Conservation (phyloP, 1,284 basidiomycete genomes). For the Meira miltonrushii region DNA sequence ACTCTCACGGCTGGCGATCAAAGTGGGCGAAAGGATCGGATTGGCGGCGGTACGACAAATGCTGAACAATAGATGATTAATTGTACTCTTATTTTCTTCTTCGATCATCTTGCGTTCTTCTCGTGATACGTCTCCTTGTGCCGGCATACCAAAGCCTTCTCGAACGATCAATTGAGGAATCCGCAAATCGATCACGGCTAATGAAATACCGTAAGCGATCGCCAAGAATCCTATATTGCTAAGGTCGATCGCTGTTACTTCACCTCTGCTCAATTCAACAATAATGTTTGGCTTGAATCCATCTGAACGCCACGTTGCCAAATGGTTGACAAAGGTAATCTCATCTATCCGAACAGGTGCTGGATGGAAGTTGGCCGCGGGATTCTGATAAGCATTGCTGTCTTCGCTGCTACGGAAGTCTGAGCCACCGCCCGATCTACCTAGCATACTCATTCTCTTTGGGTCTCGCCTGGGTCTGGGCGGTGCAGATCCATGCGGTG, state of each 20-base stretch:
- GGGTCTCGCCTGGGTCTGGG: slow-evolving; percentile 31
- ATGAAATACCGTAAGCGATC: slow-evolving; percentile 32
- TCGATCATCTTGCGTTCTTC: slow-evolving; percentile 25
- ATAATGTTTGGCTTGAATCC: slow-evolving; percentile 47
- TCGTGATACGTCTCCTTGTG: not conserved
- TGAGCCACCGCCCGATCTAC: not conserved
- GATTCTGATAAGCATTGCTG: not conserved
- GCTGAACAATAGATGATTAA: slow-evolving; percentile 30
- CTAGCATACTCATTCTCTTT: slow-evolving; percentile 10
- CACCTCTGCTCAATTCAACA: slow-evolving; percentile 35
- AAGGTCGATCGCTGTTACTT: slow-evolving; percentile 26
- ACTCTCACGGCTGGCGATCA: slow-evolving; percentile 34
- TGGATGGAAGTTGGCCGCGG: not conserved
- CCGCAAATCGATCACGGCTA: slow-evolving; percentile 42
- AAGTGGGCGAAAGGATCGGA: slow-evolving; percentile 32
- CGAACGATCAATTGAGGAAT: slow-evolving; percentile 37
- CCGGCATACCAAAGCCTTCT: slow-evolving; percentile 34
- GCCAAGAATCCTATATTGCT: slow-evolving; percentile 45
- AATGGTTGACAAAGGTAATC: not conserved
- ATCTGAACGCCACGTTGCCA: slow-evolving; percentile 19
- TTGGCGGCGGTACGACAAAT: slow-evolving; percentile 34
- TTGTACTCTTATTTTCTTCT: slow-evolving; percentile 31
- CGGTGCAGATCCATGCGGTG: slow-evolving; percentile 11
- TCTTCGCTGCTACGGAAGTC: not conserved
- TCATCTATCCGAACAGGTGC: not conserved